Conservation (phyloP, 169 alveolate genomes). For the Theileria parva region DNA sequence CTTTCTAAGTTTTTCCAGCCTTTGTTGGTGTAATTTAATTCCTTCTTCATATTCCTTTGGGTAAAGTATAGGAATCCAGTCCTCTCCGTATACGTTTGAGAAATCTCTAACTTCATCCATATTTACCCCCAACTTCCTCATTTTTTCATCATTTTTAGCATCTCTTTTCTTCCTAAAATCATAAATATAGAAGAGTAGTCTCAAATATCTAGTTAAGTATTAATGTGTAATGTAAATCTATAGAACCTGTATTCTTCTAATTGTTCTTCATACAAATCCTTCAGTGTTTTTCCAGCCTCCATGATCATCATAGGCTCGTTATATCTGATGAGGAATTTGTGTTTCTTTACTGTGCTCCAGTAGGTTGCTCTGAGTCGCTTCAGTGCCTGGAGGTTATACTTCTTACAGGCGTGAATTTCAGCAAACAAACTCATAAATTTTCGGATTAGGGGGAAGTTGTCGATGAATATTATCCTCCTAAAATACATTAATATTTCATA, state of each 20-base stretch:
- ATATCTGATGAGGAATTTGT: slow-evolving; percentile 66
- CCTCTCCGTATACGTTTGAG: slow-evolving; percentile 72
- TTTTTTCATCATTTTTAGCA: slow-evolving; percentile 60
- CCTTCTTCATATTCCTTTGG: slow-evolving; percentile 70
- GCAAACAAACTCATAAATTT: slow-evolving; percentile 64
- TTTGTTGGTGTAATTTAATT: slow-evolving; percentile 33
- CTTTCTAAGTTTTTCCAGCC: slow-evolving; percentile 47
- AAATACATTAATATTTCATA: not conserved
- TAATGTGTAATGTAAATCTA: not conserved
- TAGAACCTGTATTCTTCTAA: slow-evolving; percentile 48
- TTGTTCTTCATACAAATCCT: slow-evolving; percentile 75
- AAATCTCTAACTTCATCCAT: slow-evolving; percentile 76
- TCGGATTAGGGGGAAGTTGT: slow-evolving; percentile 51
- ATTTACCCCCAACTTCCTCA: slow-evolving; percentile 66
- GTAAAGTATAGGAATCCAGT: slow-evolving; percentile 77
- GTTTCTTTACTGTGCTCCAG: slow-evolving; percentile 72
- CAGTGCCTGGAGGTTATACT: slow-evolving; percentile 59
- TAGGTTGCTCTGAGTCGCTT: slow-evolving; percentile 66
- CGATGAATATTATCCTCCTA: slow-evolving; percentile 58
- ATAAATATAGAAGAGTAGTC: not conserved
- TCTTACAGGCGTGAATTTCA: slow-evolving; percentile 69
- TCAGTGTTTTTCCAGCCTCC: slow-evolving; percentile 72
- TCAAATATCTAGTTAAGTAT: no score
- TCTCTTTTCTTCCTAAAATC: slow-evolving; percentile 56
- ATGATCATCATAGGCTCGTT: slow-evolving; percentile 61